Base-by-base conservation (phyloP, 169 alveolate genomes). In the Plasmodium ovale region DNA sequence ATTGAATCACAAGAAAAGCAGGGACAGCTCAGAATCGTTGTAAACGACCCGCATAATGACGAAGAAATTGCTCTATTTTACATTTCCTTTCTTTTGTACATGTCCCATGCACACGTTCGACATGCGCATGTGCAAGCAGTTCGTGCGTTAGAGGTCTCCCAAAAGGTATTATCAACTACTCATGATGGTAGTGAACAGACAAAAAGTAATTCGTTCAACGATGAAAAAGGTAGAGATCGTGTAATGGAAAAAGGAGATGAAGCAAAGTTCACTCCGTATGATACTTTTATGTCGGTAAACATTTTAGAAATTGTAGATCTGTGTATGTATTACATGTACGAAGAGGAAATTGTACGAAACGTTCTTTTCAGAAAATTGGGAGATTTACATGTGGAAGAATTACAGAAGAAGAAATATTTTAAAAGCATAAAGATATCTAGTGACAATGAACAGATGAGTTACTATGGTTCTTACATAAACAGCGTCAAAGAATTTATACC, bases 291-390 rank as follows among this genome's bases (percentile, higher is more conserved):
- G 5, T 68, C 39, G 31, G 67, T 77, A 53, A 77, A 77, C 49
- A 77, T n/a, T 35, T n/a, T 77, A 31, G 88, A 77, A 19, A 68
- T 77, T 7, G n/a, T 77, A 14, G 88, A 77, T 9, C 33, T 77
- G 12, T 77, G 88, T 9, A 42, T 77, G 42, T 60, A 62, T 42
- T 77, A 77, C 31, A 47, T 77, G 25, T 77, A 77, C 54, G 79
- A 77, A 67, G 88, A 77, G 42, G 56, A 54, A 49, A 70, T 12
- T 25, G 31, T 25, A 31, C 21, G 71, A 3, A 1, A 33, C 0
- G 5, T 25, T 9, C 42, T 4, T 6, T 47, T 3, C 12, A 47
- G 12, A 47, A 31, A 9, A 16, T 16, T 6, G 5, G 39, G 37
- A 59, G n/a, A 31, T 7, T 23, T 21, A 16, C 3, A 2, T 16